A percentile compares a stretch with the other conserved stretches of the same genome.
Evolutionary conservation across 192 early-diverging fungal genomes (phyloP).

Genomic region (Podila epigama): DNA sequence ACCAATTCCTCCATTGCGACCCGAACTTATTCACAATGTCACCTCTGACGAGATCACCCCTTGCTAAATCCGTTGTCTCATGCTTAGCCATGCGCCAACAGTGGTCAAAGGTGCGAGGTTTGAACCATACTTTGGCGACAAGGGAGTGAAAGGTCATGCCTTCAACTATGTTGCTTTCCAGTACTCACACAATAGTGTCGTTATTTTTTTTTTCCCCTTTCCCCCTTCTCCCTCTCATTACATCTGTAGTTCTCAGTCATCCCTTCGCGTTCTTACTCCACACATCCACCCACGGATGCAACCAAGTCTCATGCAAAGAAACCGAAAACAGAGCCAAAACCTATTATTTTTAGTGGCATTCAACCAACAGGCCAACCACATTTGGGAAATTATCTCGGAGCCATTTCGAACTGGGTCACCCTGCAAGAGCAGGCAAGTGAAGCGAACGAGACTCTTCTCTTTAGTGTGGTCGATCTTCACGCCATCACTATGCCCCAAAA

Average conservation of each 20-base stretch:
- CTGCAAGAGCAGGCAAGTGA: conserved; percentile 64
- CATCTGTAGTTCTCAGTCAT: background rate
- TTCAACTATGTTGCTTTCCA: too few species aligned
- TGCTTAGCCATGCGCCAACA: too few species aligned
- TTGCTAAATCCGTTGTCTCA: too few species aligned
- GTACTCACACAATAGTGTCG: too few species aligned
- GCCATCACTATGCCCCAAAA: conserved; percentile 82
- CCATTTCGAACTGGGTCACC: conserved; percentile 83
- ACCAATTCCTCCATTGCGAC: too few species aligned
- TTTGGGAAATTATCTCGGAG: conserved; percentile 94
- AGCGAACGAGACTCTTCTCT: conserved; percentile 58
- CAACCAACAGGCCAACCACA: conserved; percentile 95
- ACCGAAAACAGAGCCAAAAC: conserved; percentile 19
- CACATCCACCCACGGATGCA: background rate
- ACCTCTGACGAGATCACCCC: too few species aligned
- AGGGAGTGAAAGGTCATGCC: too few species aligned
- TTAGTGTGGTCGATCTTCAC: conserved; percentile 90
- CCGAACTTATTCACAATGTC: too few species aligned
- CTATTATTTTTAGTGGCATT: conserved; percentile 84
- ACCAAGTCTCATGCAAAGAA: background rate
- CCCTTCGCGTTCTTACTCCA: background rate
- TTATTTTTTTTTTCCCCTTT: too few species aligned
- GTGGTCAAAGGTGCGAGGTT: too few species aligned
- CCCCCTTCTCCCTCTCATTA: too few species aligned
- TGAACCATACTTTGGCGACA: too few species aligned